A percentile compares a stretch with the other conserved stretches of the same genome.
Evolutionary conservation across 768 basidiomycete species (phyloP).

Genomic region (Lactarius sanguifluus): DNA sequence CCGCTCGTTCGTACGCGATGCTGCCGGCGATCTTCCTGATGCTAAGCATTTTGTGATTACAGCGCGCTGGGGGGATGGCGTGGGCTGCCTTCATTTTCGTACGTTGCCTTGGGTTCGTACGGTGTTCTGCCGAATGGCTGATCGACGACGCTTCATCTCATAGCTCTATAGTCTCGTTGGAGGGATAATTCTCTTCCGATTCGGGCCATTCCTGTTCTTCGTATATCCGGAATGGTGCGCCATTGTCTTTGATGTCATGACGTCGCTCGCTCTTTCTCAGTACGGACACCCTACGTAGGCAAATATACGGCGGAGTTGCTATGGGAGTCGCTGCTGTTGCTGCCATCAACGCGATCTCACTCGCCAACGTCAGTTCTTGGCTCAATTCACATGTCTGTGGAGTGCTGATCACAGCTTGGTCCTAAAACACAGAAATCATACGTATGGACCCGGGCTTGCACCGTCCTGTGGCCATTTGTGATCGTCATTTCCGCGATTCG

Average conservation of each 20-base stretch:
- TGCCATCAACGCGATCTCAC: slow-evolving; percentile 54
- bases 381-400: slow-evolving; percentile 30
- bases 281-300: slow-evolving; percentile 40
- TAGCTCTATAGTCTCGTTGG: slow-evolving; percentile 68
- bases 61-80: slow-evolving; percentile 72
- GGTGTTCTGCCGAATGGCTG: slow-evolving; percentile 13
- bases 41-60: slow-evolving; percentile 28
- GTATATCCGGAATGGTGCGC: slow-evolving; percentile 61
- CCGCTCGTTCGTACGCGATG: slow-evolving; percentile 54
- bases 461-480: slow-evolving; percentile 70
- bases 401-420: slow-evolving; percentile 24
- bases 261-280: slow-evolving; percentile 13
- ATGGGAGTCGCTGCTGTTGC: slow-evolving; percentile 52
- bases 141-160: slow-evolving; percentile 21
- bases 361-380: slow-evolving; percentile 52
- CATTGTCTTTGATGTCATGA: slow-evolving; percentile 3
- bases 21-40: slow-evolving; percentile 17
- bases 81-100: slow-evolving; percentile 66
- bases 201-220: slow-evolving; percentile 66
- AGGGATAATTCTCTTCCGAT: slow-evolving; percentile 59
- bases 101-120: slow-evolving; percentile 31
- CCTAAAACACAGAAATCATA: slow-evolving; percentile 55
- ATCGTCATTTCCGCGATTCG: slow-evolving; percentile 64
- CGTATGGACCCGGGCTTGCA: slow-evolving; percentile 61
- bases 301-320: slow-evolving; percentile 68